phyloP scores from a whole-genome alignment of 2,329 filamentous ascomycete species.

The Aspergillus ustus region DNA sequence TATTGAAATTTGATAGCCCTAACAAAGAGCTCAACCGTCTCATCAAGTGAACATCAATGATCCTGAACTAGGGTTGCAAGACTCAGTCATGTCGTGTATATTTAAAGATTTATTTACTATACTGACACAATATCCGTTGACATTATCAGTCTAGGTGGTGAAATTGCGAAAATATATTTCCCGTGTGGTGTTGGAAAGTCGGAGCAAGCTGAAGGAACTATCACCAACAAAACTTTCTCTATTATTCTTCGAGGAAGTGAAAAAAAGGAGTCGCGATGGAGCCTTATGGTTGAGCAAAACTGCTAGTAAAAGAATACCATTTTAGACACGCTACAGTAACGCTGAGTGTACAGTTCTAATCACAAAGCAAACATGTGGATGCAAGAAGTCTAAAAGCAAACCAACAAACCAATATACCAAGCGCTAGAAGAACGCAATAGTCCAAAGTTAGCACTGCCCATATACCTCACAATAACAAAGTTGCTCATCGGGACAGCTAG shows the following conservation, averaged over 20 bases:
- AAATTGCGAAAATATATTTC: background rate
- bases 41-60: background rate
- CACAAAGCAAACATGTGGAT: background rate
- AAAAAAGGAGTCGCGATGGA: too few species aligned
- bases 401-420: background rate
- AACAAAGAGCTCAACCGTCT: background rate
- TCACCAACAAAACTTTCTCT: too few species aligned
- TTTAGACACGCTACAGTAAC: background rate
- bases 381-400: background rate
- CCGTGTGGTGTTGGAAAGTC: background rate
- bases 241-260: too few species aligned
- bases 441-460: slow-evolving; percentile 34
- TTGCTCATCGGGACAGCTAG: slow-evolving; percentile 40
- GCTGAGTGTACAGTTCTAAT: background rate
- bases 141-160: background rate
- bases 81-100: too few species aligned
- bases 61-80: too few species aligned
- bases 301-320: background rate
- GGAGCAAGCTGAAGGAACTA: background rate
- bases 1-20: background rate
- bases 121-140: too few species aligned
- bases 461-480: slow-evolving; percentile 45
- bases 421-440: background rate
- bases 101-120: too few species aligned
- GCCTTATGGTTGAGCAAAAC: background rate